phyloP scores from a whole-genome alignment of 129 eudicot genomes.

The Deinandra increscens region DNA sequence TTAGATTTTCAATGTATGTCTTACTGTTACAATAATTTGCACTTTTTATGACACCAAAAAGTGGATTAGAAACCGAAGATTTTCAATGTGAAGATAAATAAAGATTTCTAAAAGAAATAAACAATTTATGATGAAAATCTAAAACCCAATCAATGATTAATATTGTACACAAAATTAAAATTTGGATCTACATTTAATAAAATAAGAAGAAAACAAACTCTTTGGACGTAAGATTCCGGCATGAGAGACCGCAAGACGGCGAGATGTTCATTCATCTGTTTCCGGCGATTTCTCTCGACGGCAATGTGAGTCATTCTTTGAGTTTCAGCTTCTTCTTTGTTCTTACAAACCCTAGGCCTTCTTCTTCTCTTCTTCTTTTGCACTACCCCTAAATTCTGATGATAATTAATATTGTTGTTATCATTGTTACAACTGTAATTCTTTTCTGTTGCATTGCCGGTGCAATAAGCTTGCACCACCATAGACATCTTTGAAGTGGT shows the following conservation, averaged over 20 bases:
- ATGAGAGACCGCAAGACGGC: conserved; percentile 90
- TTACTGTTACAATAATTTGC: background rate
- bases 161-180: background rate
- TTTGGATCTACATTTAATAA: conserved; percentile 7
- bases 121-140: background rate
- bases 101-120: background rate
- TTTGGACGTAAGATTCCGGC: conserved; percentile 94
- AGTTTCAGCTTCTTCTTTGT: conserved; percentile 92
- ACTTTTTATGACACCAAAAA: conserved; percentile 2
- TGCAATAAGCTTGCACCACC: conserved; percentile 31
- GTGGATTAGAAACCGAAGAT: conserved; percentile 13
- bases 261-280: conserved; percentile 93
- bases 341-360: conserved; percentile 76
- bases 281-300: conserved; percentile 87
- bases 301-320: conserved; percentile 98
- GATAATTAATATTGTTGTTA: background rate
- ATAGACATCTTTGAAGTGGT: conserved; percentile 30
- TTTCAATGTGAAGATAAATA: conserved; percentile 9
- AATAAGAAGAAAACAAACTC: conserved; percentile 41
- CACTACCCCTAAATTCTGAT: conserved; percentile 40
- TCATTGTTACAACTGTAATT: conserved; percentile 3
- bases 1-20: too few species aligned
- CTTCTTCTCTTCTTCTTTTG: conserved; percentile 77
- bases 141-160: too few species aligned
- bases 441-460: conserved; percentile 17